Conservation (phyloP, 2,329 filamentous ascomycete species). For the Aspergillus sp. region DNA sequence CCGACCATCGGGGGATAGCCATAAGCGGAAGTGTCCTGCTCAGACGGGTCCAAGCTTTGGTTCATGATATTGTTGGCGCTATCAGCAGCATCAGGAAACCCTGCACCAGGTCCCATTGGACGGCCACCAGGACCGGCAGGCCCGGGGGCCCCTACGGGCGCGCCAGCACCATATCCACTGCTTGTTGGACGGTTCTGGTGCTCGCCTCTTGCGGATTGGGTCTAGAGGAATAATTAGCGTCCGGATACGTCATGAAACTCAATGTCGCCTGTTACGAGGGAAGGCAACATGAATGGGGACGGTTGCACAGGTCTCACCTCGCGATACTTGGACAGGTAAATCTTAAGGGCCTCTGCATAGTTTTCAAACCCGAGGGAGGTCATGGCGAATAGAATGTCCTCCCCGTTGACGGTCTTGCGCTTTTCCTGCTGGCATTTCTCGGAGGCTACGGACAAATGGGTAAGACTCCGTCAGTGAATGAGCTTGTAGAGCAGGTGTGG, state of each 20-base stretch:
- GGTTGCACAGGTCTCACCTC: slow-evolving; percentile 70
- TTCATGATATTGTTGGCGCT: slow-evolving; percentile 49
- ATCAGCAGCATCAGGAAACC: slow-evolving; percentile 44
- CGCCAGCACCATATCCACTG: slow-evolving; percentile 48
- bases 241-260: slow-evolving; percentile 1
- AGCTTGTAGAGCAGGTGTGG: neutral
- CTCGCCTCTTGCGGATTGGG: slow-evolving; percentile 73
- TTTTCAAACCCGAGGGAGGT: slow-evolving; percentile 98
- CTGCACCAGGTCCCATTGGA: slow-evolving; percentile 32
- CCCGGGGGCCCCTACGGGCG: slow-evolving; percentile 39
- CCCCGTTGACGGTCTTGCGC: slow-evolving; percentile 97
- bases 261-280: slow-evolving; percentile 33
- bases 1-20: slow-evolving; percentile 51
- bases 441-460: slow-evolving; percentile 60
- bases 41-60: slow-evolving; percentile 46
- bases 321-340: slow-evolving; percentile 95
- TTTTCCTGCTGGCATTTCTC: slow-evolving; percentile 99
- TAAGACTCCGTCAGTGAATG: neutral
- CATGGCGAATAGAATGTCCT: slow-evolving; percentile 99
- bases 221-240: slow-evolving; percentile 58
- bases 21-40: slow-evolving; percentile 48
- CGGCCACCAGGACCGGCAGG: slow-evolving; percentile 33
- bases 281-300: slow-evolving; percentile 4
- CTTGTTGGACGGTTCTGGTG: slow-evolving; percentile 61
- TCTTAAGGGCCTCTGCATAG: slow-evolving; percentile 96